phyloP scores from a whole-genome alignment of 192 early-diverging fungal species.

The Lunasporangiospora selenospora region DNA sequence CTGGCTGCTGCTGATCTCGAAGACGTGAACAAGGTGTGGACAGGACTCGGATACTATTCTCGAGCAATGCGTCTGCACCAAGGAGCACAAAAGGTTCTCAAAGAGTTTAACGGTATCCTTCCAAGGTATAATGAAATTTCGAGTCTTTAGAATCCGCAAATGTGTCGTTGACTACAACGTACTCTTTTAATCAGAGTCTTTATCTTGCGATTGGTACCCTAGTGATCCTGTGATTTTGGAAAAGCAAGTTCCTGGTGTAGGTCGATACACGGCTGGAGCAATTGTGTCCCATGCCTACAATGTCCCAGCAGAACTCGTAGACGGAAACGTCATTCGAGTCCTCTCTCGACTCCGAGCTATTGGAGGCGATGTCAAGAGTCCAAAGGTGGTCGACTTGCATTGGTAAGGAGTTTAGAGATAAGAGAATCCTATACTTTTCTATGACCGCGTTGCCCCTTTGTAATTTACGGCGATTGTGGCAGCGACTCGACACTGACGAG shows the following conservation, averaged over 20 bases:
- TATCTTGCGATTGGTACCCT: background rate
- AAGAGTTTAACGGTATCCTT: conserved; percentile 57
- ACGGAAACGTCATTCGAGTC: conserved; percentile 82
- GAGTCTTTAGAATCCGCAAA: background rate
- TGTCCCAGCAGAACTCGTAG: conserved; percentile 66
- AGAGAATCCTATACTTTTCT: no score
- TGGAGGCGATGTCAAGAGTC: conserved; percentile 68
- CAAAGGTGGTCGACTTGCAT: conserved; percentile 58
- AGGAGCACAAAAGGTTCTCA: conserved; percentile 66
- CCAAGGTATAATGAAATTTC: conserved; percentile 48
- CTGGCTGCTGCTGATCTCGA: conserved; percentile 69
- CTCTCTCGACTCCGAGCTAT: conserved; percentile 67
- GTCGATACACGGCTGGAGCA: conserved; percentile 77
- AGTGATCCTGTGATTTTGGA: conserved; percentile 57
- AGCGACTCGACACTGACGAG: conserved; percentile 1
- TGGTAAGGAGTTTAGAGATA: conserved; percentile 68
- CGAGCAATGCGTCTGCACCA: conserved; percentile 71
- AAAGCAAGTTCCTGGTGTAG: conserved; percentile 69
- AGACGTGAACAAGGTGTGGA: conserved; percentile 70
- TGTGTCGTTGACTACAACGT: background rate
- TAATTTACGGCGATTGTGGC: no score
- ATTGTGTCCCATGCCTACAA: conserved; percentile 75
- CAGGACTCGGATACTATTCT: conserved; percentile 83
- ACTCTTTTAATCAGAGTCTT: background rate
- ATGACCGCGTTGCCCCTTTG: no score